phyloP scores from a whole-genome alignment of 768 basidiomycete species.

The Stropharia rugosoannulata region DNA sequence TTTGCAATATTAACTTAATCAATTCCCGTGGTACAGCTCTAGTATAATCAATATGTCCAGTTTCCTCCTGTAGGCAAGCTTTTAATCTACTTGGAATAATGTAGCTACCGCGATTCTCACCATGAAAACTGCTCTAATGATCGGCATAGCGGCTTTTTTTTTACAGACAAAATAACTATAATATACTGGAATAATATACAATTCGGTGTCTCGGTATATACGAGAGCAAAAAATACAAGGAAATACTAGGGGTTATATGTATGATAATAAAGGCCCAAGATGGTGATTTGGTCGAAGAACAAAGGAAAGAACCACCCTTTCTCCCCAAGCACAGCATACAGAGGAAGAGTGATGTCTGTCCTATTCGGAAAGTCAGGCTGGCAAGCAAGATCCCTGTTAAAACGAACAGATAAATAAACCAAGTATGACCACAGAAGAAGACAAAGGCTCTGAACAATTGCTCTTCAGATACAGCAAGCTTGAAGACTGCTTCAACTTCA shows the following conservation, averaged over 20 bases:
- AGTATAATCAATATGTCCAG: no score
- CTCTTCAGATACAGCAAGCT: not conserved
- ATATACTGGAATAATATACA: conserved; percentile 38
- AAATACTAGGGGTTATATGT: conserved; percentile 17
- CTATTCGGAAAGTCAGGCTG: conserved; percentile 10
- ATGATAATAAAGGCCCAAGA: conserved; percentile 10
- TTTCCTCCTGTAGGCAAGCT: no score
- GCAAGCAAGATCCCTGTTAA: conserved; percentile 31
- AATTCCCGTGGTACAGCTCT: no score
- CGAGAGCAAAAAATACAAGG: conserved; percentile 32
- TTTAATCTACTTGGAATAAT: no score
- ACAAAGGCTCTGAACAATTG: conserved; percentile 8
- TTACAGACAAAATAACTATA: conserved; percentile 26
- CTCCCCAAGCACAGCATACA: conserved; percentile 2
- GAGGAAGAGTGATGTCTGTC: not conserved
- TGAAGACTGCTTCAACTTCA: not conserved
- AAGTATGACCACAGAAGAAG: conserved; percentile 32
- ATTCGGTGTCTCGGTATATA: conserved; percentile 32
- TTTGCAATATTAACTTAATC: no score
- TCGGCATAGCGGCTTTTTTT: not conserved
- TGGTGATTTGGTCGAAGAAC: conserved; percentile 4
- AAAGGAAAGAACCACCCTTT: not conserved
- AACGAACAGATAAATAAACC: conserved; percentile 45
- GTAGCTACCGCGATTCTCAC: no score
- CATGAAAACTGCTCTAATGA: no score